phyloP scores from a whole-genome alignment of 2,329 filamentous ascomycete genomes.

The Ophiosphaerella korrae region DNA sequence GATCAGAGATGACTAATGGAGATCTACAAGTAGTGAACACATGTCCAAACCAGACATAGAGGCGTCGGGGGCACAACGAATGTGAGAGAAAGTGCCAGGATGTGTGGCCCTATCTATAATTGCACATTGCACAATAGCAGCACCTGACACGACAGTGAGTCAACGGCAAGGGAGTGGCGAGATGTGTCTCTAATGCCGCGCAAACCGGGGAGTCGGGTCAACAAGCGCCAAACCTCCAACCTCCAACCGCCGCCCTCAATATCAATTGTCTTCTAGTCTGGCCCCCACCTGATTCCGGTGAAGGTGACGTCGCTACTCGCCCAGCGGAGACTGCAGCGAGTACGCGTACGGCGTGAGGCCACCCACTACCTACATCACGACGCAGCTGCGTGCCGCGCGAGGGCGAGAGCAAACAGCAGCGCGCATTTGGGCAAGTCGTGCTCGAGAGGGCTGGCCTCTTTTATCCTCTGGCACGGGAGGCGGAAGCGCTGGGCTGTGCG shows the following conservation, averaged over 20 bases:
- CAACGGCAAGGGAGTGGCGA: too few species aligned
- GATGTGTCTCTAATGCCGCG: not conserved
- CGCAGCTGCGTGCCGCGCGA: not conserved
- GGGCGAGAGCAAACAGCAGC: conserved; percentile 2
- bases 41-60: too few species aligned
- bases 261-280: conserved; percentile 9
- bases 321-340: conserved; percentile 1
- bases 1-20: too few species aligned
- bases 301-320: conserved; percentile 10
- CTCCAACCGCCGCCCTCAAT: conserved; percentile 1
- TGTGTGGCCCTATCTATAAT: too few species aligned
- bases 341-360: conserved; percentile 1
- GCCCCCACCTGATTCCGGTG: conserved; percentile 27
- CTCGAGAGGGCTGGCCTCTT: conserved; percentile 12
- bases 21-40: too few species aligned
- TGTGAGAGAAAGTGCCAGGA: too few species aligned
- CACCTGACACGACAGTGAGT: too few species aligned
- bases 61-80: too few species aligned
- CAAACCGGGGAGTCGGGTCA: not conserved
- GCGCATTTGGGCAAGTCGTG: conserved; percentile 16
- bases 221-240: not conserved
- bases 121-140: too few species aligned
- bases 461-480: conserved; percentile 7
- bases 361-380: not conserved
- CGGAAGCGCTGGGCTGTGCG: not conserved